phyloP scores from a whole-genome alignment of 2,329 filamentous ascomycete species.

The Microcera coccophila region DNA sequence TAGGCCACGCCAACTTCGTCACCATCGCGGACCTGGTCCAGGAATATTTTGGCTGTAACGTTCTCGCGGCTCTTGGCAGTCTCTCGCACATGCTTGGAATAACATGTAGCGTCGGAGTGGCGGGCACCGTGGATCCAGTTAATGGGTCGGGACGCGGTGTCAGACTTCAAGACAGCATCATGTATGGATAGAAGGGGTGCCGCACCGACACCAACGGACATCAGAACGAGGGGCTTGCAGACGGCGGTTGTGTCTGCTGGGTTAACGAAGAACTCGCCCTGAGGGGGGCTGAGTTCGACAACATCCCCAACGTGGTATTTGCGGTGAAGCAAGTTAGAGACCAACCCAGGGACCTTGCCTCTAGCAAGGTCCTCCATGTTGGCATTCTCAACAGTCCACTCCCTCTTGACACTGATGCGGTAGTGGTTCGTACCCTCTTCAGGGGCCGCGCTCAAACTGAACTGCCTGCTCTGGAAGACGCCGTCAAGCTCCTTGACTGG shows the following conservation, averaged over 20 bases:
- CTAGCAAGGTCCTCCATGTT: slow-evolving; percentile 31
- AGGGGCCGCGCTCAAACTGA: slow-evolving; percentile 63
- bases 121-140: slow-evolving; percentile 62
- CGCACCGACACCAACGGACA: slow-evolving; percentile 66
- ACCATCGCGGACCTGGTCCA: slow-evolving; percentile 44
- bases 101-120: slow-evolving; percentile 50
- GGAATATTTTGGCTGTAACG: slow-evolving; percentile 50
- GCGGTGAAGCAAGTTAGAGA: slow-evolving; percentile 52
- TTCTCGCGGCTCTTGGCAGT: slow-evolving; percentile 36
- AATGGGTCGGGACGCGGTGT: slow-evolving; percentile 41
- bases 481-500: slow-evolving; percentile 55
- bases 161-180: slow-evolving; percentile 44
- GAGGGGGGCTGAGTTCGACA: slow-evolving; percentile 53
- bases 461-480: slow-evolving; percentile 69
- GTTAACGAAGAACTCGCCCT: slow-evolving; percentile 61
- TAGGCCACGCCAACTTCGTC: slow-evolving; percentile 54
- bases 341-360: slow-evolving; percentile 41
- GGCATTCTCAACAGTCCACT: slow-evolving; percentile 38
- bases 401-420: slow-evolving; percentile 71
- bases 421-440: slow-evolving; percentile 53
- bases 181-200: slow-evolving; percentile 65
- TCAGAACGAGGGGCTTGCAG: slow-evolving; percentile 57
- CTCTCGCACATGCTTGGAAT: slow-evolving; percentile 48
- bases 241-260: slow-evolving; percentile 36
- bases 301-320: slow-evolving; percentile 47